phyloP scores from a whole-genome alignment of 805 yeast genomes.

The Yamadazyma takamatsuzukensis region DNA sequence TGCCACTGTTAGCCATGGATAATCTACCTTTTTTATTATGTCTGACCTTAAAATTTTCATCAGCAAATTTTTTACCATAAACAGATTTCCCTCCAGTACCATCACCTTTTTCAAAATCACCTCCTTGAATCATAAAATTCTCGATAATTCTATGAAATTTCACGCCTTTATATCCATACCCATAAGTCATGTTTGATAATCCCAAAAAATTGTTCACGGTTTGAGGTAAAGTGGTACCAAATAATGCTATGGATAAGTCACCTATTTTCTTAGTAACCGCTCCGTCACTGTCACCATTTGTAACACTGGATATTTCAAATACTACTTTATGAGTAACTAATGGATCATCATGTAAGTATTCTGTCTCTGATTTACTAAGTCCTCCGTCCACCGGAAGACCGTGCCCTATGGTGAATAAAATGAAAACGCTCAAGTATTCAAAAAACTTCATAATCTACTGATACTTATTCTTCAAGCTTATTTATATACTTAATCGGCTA shows the following conservation, averaged over 20 bases:
- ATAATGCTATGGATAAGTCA: slow-evolving; percentile 53
- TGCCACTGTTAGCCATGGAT: slow-evolving; percentile 80
- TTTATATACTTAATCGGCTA: no score
- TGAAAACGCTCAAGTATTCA: not conserved
- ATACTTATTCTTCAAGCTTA: no score
- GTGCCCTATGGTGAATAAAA: slow-evolving; percentile 1
- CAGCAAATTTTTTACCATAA: slow-evolving; percentile 38
- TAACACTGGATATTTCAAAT: slow-evolving; percentile 34
- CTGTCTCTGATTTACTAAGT: no score
- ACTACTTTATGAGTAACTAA: slow-evolving; percentile 44
- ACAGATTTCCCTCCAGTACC: slow-evolving; percentile 88
- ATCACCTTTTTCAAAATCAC: slow-evolving; percentile 41
- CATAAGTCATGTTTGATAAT: slow-evolving; percentile 23
- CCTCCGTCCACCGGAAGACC: slow-evolving; percentile 1
- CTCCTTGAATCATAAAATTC: slow-evolving; percentile 39
- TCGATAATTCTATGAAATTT: slow-evolving; percentile 41
- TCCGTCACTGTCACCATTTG: slow-evolving; percentile 10
- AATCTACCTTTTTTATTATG: slow-evolving; percentile 75
- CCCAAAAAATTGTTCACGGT: slow-evolving; percentile 35
- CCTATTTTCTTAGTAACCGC: slow-evolving; percentile 26
- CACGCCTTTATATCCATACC: slow-evolving; percentile 67
- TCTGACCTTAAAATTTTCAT: slow-evolving; percentile 61
- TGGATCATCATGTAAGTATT: slow-evolving; percentile 34
- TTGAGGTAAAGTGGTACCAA: slow-evolving; percentile 60
- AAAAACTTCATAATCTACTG: no score